These are phyloP conservation scores for Breviolum minutum DNA, from an alignment of 73 alveolate genomes.

Conservation along the genomic window DNA sequence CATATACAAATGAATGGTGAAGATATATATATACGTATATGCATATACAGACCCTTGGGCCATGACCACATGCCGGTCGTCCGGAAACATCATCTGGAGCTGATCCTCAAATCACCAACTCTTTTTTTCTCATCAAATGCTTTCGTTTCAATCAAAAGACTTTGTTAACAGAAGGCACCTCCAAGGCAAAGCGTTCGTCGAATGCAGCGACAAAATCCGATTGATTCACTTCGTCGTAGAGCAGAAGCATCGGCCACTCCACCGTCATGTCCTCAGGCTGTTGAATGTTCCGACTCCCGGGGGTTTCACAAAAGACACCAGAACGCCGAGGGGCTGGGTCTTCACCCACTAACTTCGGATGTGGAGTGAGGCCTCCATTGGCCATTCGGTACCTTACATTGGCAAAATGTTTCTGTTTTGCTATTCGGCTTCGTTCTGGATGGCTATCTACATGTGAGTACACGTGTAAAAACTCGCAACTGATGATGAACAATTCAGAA, in stretches of 20 bases:
- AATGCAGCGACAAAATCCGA: slow-evolving; percentile 88
- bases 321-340: slow-evolving; percentile 8
- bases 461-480: too few relatives aligned
- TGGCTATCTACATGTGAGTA: too few relatives aligned
- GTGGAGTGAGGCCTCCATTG: slow-evolving; percentile 83
- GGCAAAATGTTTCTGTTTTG: too few relatives aligned
- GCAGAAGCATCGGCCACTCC: slow-evolving; percentile 92
- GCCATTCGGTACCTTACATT: slow-evolving; percentile 67
- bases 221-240: slow-evolving; percentile 88
- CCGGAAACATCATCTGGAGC: slow-evolving; percentile 85
- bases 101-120: slow-evolving; percentile 1
- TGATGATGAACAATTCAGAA: too few relatives aligned
- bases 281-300: neutral
- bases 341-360: slow-evolving; percentile 72
- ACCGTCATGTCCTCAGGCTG: slow-evolving; percentile 3
- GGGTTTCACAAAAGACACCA: too few relatives aligned
- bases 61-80: slow-evolving; percentile 63
- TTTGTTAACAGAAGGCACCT: neutral
- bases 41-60: neutral
- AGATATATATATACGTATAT: too few relatives aligned
- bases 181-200: slow-evolving; percentile 80
- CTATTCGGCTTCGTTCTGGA: too few relatives aligned
- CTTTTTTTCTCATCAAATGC: neutral
- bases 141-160: neutral
- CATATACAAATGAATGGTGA: neutral